Base-by-base conservation (phyloP, 148 eudicot species). In the Vaccinium corymbosum region DNA sequence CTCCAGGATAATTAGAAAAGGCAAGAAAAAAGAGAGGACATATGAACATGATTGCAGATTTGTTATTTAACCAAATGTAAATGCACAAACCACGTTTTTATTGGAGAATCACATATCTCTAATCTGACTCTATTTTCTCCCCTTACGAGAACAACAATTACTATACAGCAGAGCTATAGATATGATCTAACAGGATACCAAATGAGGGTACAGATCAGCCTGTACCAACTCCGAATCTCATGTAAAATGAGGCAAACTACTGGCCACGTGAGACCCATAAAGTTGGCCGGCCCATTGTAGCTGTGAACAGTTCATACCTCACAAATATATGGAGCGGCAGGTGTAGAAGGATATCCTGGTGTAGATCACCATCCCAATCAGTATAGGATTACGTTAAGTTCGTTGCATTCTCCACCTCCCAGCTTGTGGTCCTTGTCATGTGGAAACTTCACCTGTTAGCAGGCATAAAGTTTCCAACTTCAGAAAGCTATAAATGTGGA, bases 141-240 rank as follows among this genome's bases (percentile, higher is more conserved):
- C 71, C 66, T 51, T 25, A 66, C n/a, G 88, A 81, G 76, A 80
- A 82, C 88, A 82, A 85, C 85, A 80, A 59, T 84, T 86, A 84
- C 89, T 89, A 88, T 88, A 92, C 90, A 92, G 87, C 87, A 88
- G 75, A 88, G 83, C 87, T 79, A 88, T 85, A 83, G 22, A 86
- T 57, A 82, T 87, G 49, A 71, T 82, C 85, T 89, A 77, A 64
- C 86, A 79, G 83, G 73, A 81, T 76, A 85, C 9, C 14, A 57
- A 57, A 75, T 62, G 79, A 83, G 79, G 66, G 84, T 79, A 32
- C 72, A 76, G 62, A 78, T n/a, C 76, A 70, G 49, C 82, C 83
- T 12, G 59, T 80, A 74, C 86, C 61, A 27, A 48, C 42, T 86
- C 11, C 49, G 56, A 53, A 78, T 57, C 59, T 70, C 68, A 38